These are phyloP conservation scores for Sedum album DNA, from an alignment of 164 flowering plant species.

Conservation along the genomic window DNA sequence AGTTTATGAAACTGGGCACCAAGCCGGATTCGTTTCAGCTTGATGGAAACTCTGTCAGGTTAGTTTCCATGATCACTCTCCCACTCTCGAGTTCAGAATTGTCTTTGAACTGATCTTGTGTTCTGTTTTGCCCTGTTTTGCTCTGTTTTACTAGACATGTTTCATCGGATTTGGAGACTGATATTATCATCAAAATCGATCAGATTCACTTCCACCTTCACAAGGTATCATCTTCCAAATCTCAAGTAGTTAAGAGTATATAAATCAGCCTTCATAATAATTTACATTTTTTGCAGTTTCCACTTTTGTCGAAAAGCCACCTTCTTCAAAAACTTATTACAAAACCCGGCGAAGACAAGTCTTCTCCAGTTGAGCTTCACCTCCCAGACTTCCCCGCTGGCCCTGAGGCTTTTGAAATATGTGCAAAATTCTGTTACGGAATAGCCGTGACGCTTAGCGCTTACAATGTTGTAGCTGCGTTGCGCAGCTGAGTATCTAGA, in stretches of 20 bases:
- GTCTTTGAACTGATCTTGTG: neutral
- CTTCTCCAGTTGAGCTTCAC: conserved; percentile 10
- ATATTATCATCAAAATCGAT: conserved; percentile 34
- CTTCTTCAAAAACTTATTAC: conserved; percentile 54
- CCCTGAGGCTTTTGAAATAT: conserved; percentile 64
- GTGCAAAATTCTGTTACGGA: conserved; percentile 76
- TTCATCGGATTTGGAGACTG: conserved; percentile 54
- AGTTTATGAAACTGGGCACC: conserved; percentile 23
- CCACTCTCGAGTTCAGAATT: no score
- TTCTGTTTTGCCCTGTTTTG: neutral
- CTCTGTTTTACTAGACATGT: conserved; percentile 32
- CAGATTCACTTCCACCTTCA: conserved; percentile 61
- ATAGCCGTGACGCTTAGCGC: conserved; percentile 77
- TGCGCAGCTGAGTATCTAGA: conserved; percentile 77
- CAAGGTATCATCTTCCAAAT: conserved; percentile 31
- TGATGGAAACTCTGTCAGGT: conserved; percentile 27
- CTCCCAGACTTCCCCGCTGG: conserved; percentile 71
- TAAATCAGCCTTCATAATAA: no score
- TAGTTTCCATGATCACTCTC: neutral
- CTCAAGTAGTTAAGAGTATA: no score
- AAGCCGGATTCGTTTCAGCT: conserved; percentile 31
- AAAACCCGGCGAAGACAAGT: conserved; percentile 21
- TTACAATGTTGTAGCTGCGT: conserved; percentile 63
- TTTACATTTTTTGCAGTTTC: conserved; percentile 35
- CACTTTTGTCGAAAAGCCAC: conserved; percentile 64